Percentiles rank a stretch among this genome's conserved stretches.
Conservation (phyloP, 2,329 filamentous ascomycete genomes). For the Talaromyces sp. region DNA sequence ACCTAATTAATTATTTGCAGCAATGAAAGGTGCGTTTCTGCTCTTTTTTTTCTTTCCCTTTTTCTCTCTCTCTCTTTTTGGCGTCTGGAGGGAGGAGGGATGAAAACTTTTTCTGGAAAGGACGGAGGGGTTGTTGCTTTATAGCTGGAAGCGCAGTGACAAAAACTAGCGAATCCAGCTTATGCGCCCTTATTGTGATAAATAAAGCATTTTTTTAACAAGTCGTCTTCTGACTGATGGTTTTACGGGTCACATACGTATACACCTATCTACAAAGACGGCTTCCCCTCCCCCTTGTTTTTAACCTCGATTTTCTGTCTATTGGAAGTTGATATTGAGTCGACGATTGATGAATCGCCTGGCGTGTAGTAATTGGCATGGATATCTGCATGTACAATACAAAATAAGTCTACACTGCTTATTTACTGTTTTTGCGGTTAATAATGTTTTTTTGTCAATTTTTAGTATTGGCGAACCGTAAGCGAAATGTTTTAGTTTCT, state of each 20-base stretch:
- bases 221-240: background rate
- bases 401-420: background rate
- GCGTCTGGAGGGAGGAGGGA: background rate
- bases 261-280: background rate
- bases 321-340: background rate
- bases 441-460: constrained; percentile 24
- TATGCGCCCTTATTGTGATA: background rate
- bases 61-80: background rate
- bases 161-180: background rate
- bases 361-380: background rate
- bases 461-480: constrained; percentile 42
- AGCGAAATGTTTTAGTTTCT: constrained; percentile 34
- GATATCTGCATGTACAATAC: background rate
- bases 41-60: background rate
- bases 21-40: background rate
- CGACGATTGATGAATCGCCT: background rate
- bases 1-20: background rate
- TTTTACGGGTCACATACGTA: background rate
- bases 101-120: background rate
- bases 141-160: background rate
- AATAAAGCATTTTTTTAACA: background rate
- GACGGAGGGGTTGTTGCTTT: background rate
- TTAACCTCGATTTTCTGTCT: background rate
- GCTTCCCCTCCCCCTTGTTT: background rate
- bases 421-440: background rate